Conservation (phyloP, 805 yeast genomes). For the Cyberlindnera maritima region DNA sequence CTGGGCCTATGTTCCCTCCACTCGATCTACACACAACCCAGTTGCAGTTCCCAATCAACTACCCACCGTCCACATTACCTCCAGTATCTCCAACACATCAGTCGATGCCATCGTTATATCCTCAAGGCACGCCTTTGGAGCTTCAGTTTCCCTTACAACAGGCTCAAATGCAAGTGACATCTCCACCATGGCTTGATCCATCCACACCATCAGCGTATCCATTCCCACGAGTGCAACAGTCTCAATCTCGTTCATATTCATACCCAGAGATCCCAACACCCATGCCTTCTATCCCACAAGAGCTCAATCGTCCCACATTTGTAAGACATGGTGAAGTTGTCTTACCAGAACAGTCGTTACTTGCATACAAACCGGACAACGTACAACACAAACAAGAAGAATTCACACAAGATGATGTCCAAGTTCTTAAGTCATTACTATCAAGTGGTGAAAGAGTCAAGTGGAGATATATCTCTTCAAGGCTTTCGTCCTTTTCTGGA, state of each 20-base stretch:
- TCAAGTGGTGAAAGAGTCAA: constrained; percentile 53
- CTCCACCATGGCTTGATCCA: not conserved
- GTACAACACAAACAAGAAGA: constrained; percentile 10
- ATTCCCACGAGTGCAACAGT: not conserved
- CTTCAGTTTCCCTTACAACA: not conserved
- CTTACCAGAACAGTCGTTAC: not conserved
- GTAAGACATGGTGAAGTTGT: not conserved
- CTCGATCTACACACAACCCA: constrained; percentile 1
- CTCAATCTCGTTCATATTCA: constrained; percentile 1
- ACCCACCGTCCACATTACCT: not conserved
- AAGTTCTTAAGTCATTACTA: constrained; percentile 44
- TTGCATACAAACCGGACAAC: not conserved
- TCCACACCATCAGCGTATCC: not conserved
- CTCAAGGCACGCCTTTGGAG: not conserved
- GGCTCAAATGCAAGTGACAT: not conserved
- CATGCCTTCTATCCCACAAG: not conserved
- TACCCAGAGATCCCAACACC: constrained; percentile 1
- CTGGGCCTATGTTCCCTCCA: not conserved
- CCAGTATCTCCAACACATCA: not conserved
- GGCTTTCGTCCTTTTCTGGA: constrained; percentile 36
- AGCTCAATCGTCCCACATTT: not conserved
- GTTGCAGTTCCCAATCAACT: constrained; percentile 3
- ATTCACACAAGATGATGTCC: constrained; percentile 40
- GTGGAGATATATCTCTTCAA: constrained; percentile 53
- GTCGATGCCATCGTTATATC: not conserved